These are phyloP conservation scores for Zopfia rhizophila DNA, from an alignment of 2,329 filamentous ascomycete genomes.

Conservation along the genomic window DNA sequence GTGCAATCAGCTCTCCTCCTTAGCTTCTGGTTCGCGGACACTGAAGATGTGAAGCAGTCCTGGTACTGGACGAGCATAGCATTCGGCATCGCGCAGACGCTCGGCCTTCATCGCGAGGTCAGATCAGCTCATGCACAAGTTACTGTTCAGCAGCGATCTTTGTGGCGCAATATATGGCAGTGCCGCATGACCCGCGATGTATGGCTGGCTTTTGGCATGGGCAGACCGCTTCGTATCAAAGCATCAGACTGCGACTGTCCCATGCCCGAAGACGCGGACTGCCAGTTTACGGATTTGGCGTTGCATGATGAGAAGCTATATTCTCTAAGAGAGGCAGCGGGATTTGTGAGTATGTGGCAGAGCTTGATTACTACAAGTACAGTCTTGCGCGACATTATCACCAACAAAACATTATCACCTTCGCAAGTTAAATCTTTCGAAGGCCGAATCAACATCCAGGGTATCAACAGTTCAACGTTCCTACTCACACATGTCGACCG, in stretches of 20 bases:
- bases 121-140: constrained; percentile 32
- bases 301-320: constrained; percentile 10
- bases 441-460: background rate
- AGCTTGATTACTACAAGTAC: constrained; percentile 8
- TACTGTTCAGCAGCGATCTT: constrained; percentile 27
- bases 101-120: constrained; percentile 53
- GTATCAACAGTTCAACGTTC: background rate
- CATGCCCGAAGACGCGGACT: constrained; percentile 11
- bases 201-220: constrained; percentile 53
- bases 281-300: constrained; percentile 6
- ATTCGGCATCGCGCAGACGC: constrained; percentile 55
- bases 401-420: constrained; percentile 9
- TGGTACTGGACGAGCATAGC: constrained; percentile 62
- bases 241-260: constrained; percentile 48
- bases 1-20: constrained; percentile 57
- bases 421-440: background rate
- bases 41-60: constrained; percentile 54
- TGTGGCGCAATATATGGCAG: constrained; percentile 57
- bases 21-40: constrained; percentile 56
- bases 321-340: constrained; percentile 7
- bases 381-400: constrained; percentile 15
- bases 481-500: constrained; percentile 9
- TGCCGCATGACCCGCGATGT: constrained; percentile 54
- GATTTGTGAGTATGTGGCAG: constrained; percentile 14
- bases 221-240: constrained; percentile 54